A percentile compares a stretch with the other conserved stretches of the same genome.
These are phyloP conservation scores for Agaricales sp. DNA, from an alignment of 1,284 basidiomycete species.

Conservation along the genomic window DNA sequence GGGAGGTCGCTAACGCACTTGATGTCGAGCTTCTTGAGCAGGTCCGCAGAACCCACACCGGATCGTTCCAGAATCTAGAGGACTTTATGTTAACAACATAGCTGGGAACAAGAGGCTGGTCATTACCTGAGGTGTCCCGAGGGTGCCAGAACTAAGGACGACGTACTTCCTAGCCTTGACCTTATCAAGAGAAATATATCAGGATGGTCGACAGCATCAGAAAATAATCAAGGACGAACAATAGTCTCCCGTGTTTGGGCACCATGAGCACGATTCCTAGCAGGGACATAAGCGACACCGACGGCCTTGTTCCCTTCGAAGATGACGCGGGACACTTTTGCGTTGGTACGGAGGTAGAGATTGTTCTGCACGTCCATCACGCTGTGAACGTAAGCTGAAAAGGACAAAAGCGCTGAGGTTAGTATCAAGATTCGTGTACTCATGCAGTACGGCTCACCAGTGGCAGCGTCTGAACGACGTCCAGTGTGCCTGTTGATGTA, in stretches of 20 bases:
- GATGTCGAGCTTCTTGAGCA: conserved; percentile 46
- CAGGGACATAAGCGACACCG: conserved; percentile 58
- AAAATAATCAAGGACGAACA: conserved; percentile 18
- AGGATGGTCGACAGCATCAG: not conserved
- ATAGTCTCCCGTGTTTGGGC: conserved; percentile 49
- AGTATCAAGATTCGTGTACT: not conserved
- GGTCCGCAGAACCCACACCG: conserved; percentile 46
- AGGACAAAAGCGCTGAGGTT: conserved; percentile 1
- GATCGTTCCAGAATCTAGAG: conserved; percentile 59
- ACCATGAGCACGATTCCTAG: conserved; percentile 46
- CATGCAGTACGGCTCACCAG: conserved; percentile 42
- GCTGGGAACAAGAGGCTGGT: not conserved
- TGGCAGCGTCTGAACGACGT: conserved; percentile 60
- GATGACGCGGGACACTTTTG: conserved; percentile 58
- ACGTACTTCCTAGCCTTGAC: conserved; percentile 52
- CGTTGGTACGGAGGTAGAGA: conserved; percentile 50
- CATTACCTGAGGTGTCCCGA: conserved; percentile 45
- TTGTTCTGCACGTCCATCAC: conserved; percentile 60
- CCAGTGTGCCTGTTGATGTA: conserved; percentile 69
- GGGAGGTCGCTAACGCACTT: conserved; percentile 60
- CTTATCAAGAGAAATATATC: no score
- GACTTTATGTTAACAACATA: not conserved
- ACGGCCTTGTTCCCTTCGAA: conserved; percentile 66
- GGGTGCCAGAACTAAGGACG: conserved; percentile 54
- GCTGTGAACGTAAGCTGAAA: conserved; percentile 54